Percentiles rank a stretch among this genome's conserved stretches.
These are phyloP conservation scores for Candida pseudoviswanathii DNA, from an alignment of 1,139 yeast species.

Conservation along the genomic window DNA sequence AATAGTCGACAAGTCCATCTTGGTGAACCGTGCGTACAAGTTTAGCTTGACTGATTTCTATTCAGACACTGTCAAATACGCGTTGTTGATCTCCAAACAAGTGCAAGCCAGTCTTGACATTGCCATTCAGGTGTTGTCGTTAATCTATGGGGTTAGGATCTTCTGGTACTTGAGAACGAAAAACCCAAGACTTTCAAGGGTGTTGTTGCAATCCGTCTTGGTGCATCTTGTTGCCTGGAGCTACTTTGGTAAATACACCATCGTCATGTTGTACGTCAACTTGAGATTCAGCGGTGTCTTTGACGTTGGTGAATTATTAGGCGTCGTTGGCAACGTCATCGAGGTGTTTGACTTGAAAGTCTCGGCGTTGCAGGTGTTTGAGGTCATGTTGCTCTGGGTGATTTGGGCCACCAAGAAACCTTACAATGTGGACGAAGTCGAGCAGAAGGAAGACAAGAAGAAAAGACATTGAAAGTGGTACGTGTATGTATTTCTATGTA, in stretches of 20 bases:
- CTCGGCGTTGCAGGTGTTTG: slow-evolving; percentile 11
- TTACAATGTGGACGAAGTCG: slow-evolving; percentile 4
- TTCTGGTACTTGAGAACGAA: slow-evolving; percentile 7
- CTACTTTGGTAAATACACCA: slow-evolving; percentile 8
- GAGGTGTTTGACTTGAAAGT: slow-evolving; percentile 11
- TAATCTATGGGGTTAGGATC: slow-evolving; percentile 11
- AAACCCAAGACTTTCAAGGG: slow-evolving; percentile 4
- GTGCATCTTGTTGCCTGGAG: slow-evolving; percentile 16
- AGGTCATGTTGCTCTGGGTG: slow-evolving; percentile 14
- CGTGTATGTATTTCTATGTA: too few species aligned
- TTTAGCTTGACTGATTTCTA: slow-evolving; percentile 1
- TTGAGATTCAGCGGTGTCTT: slow-evolving; percentile 13
- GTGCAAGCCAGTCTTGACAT: slow-evolving; percentile 6
- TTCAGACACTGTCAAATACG: not conserved
- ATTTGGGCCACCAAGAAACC: slow-evolving; percentile 14
- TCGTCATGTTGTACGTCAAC: slow-evolving; percentile 5
- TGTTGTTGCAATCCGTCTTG: slow-evolving; percentile 11
- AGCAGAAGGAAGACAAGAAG: not conserved
- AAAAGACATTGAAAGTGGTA: not conserved
- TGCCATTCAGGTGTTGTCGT: slow-evolving; percentile 8
- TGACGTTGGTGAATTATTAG: slow-evolving; percentile 16
- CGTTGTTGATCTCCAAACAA: slow-evolving; percentile 1
- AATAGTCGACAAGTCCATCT: slow-evolving; percentile 15
- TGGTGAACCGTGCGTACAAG: slow-evolving; percentile 13
- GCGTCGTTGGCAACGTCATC: slow-evolving; percentile 13